phyloP scores from a whole-genome alignment of 192 early-diverging fungal species.

The Geranomyces variabilis region DNA sequence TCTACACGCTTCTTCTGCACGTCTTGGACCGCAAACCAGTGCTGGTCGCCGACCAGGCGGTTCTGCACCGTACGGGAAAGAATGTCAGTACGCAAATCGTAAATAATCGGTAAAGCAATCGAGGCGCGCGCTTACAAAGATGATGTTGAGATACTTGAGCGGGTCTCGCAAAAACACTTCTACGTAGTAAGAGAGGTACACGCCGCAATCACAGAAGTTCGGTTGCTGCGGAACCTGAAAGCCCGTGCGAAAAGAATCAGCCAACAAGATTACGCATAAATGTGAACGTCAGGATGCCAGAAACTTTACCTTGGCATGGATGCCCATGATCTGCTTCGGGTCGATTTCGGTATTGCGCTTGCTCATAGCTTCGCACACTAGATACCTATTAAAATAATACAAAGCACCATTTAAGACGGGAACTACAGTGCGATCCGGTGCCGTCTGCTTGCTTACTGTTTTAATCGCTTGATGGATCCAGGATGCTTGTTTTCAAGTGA shows the following conservation, averaged over 20 bases:
- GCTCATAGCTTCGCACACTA: constrained; percentile 58
- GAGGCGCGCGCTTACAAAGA: constrained; percentile 53
- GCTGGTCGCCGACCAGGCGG: constrained; percentile 1
- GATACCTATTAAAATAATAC: constrained; percentile 40
- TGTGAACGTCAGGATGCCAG: no score
- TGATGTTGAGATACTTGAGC: constrained; percentile 35
- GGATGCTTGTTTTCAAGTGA: constrained; percentile 59
- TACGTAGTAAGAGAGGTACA: constrained; percentile 80
- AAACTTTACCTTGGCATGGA: constrained; percentile 58
- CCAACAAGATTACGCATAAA: no score
- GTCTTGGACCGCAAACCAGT: constrained; percentile 25
- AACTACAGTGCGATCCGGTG: background rate
- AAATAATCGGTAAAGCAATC: background rate
- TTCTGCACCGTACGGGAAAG: constrained; percentile 5
- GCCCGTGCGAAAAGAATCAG: background rate
- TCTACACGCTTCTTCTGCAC: constrained; percentile 19
- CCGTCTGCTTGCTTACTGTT: constrained; percentile 31
- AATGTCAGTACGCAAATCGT: no score
- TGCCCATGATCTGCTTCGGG: constrained; percentile 36
- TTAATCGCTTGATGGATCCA: constrained; percentile 40
- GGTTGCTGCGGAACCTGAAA: constrained; percentile 67
- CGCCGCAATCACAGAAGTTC: constrained; percentile 88
- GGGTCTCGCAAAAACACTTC: constrained; percentile 69
- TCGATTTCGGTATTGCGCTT: constrained; percentile 47
- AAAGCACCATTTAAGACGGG: constrained; percentile 35